These are phyloP conservation scores for Pleurotus eryngii DNA, from an alignment of 768 basidiomycete species.

Conservation along the genomic window DNA sequence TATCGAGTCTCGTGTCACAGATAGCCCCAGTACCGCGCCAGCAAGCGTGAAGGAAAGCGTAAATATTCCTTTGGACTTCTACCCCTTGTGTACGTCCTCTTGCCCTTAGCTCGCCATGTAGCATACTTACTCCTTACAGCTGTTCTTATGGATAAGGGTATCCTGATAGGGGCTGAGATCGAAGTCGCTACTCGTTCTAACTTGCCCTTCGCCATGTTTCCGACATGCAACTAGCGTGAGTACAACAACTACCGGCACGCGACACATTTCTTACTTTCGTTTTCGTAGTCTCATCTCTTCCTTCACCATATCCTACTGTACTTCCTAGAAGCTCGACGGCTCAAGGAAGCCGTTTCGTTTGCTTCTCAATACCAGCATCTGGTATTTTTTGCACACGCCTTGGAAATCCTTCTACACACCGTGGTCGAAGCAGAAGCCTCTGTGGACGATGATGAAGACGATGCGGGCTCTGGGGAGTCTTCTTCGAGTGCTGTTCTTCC, in stretches of 20 bases:
- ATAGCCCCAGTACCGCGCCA: slow-evolving; percentile 28
- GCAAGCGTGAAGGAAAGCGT: slow-evolving; percentile 87
- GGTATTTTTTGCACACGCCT: slow-evolving; percentile 89
- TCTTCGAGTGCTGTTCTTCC: slow-evolving; percentile 48
- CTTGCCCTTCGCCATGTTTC: slow-evolving; percentile 89
- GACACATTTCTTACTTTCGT: not conserved
- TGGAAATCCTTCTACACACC: slow-evolving; percentile 92
- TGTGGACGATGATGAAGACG: slow-evolving; percentile 24
- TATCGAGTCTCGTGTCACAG: slow-evolving; percentile 60
- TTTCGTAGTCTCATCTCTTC: slow-evolving; percentile 81
- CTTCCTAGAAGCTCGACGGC: slow-evolving; percentile 63
- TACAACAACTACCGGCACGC: slow-evolving; percentile 11
- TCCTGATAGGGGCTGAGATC: slow-evolving; percentile 94
- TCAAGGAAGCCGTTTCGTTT: slow-evolving; percentile 79
- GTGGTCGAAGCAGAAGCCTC: slow-evolving; percentile 83
- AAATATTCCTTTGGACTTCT: slow-evolving; percentile 89
- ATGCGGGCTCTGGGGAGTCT: slow-evolving; percentile 23
- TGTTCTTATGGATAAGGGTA: slow-evolving; percentile 98
- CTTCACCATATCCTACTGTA: slow-evolving; percentile 86
- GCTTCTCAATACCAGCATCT: slow-evolving; percentile 84
- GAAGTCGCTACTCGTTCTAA: slow-evolving; percentile 74
- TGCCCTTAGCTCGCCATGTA: not conserved
- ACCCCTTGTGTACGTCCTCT: slow-evolving; percentile 78
- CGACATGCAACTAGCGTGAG: slow-evolving; percentile 86
- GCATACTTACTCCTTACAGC: slow-evolving; percentile 44